These are phyloP conservation scores for Lophiotrema nucula DNA, from an alignment of 495 filamentous ascomycete genomes.

Conservation along the genomic window DNA sequence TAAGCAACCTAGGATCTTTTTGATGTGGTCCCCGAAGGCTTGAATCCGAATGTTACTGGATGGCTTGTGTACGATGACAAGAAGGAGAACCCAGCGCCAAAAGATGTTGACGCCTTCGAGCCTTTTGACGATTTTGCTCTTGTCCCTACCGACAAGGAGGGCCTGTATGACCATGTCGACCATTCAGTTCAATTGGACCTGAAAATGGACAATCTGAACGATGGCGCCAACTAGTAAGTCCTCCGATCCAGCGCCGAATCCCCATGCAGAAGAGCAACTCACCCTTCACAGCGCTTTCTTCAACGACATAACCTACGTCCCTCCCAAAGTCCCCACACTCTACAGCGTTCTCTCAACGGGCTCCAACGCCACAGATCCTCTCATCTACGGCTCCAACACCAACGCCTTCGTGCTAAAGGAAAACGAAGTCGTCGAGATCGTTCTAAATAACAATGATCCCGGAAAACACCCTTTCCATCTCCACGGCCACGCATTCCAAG, in stretches of 20 bases:
- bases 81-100: conserved; percentile 56
- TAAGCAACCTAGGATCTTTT: conserved; percentile 58
- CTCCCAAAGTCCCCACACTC: conserved; percentile 74
- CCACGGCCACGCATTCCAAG: conserved; percentile 83
- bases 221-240: conserved; percentile 72
- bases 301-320: conserved; percentile 73
- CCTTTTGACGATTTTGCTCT: conserved; percentile 73
- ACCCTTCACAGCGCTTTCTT: conserved; percentile 76
- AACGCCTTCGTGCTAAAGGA: conserved; percentile 67
- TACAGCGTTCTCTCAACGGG: conserved; percentile 72
- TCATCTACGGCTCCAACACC: conserved; percentile 72
- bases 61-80: conserved; percentile 72
- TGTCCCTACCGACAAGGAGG: conserved; percentile 62
- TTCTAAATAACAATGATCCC: conserved; percentile 74
- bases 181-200: conserved; percentile 62
- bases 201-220: conserved; percentile 66
- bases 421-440: conserved; percentile 69
- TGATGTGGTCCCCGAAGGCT: conserved; percentile 59
- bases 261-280: too few species aligned
- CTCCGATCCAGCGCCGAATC: too few species aligned
- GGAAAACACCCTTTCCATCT: conserved; percentile 85
- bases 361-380: conserved; percentile 57
- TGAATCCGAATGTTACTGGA: conserved; percentile 76
- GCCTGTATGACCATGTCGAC: conserved; percentile 57
- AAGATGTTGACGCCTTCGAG: conserved; percentile 50